phyloP scores from a whole-genome alignment of 2,329 filamentous ascomycete species.

The Chrysoporthe austroafricana region DNA sequence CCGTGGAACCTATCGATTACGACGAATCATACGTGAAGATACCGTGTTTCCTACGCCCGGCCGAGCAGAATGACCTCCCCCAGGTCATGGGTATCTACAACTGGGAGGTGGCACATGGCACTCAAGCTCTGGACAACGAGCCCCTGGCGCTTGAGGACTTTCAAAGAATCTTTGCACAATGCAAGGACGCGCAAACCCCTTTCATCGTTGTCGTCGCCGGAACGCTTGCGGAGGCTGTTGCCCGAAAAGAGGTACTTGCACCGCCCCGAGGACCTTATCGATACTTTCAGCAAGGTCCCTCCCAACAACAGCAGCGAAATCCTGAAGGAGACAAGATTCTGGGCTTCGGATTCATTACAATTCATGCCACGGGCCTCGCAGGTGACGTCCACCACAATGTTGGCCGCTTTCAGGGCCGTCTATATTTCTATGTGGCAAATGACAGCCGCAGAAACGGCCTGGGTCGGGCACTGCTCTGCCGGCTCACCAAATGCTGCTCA shows the following conservation, averaged over 20 bases:
- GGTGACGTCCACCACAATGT: constrained; percentile 17
- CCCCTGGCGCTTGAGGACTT: constrained; percentile 20
- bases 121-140: constrained; percentile 27
- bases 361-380: constrained; percentile 17
- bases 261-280: neutral
- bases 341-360: constrained; percentile 24
- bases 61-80: constrained; percentile 13
- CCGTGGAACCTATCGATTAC: neutral
- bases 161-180: constrained; percentile 16
- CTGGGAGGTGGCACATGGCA: constrained; percentile 28
- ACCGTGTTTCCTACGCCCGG: constrained; percentile 26
- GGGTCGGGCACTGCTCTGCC: constrained; percentile 23
- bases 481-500: constrained; percentile 23
- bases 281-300: neutral
- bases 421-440: constrained; percentile 25
- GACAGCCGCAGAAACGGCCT: constrained; percentile 23
- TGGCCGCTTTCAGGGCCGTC: constrained; percentile 22
- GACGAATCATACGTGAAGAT: constrained; percentile 10
- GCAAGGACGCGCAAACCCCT: constrained; percentile 16
- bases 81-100: constrained; percentile 29
- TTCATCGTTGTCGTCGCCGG: constrained; percentile 27
- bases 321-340: constrained; percentile 15
- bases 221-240: neutral
- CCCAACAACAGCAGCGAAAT: neutral
- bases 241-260: constrained; percentile 6